Base-by-base conservation (phyloP, 2,329 filamentous ascomycete species). In the Blumeriella jaapii region DNA sequence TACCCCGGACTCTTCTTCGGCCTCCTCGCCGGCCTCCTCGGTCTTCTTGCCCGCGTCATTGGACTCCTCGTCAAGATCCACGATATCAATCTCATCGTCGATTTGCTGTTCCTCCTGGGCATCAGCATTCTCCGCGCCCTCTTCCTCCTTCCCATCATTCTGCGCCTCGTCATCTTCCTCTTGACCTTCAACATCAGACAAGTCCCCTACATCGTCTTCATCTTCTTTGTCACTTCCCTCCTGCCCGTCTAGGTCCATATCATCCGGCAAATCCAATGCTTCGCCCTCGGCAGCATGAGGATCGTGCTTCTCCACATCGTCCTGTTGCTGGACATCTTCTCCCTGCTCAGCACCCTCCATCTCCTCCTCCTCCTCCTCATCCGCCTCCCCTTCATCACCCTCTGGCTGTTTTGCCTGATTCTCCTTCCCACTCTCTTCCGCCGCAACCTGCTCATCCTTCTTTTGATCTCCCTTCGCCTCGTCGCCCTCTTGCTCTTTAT, bases 401-500 rank as follows among this genome's bases (percentile, higher is more conserved):
- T 60, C 60, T 24, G 73, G 63, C 41, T 65, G 61, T 5, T 57
- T 56, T 51, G 61, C 60, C n/a, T 62, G 59, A 3, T 69, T 64
- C 34, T 78, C 66, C 19, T 78, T 73, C 24, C 78, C 73, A 6
- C 71, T 70, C n/a, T 65, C 62, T 36, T 64, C 59, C 12, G 67
- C 61, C 49, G 48, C 56, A 44, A 54, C 60, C 42, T 55, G 51
- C 41, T 67, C 56, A 15, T 78, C 71, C 31, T 79, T 70, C 10
- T 74, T 68, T 42, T 77, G 68, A 52, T 82, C 71, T 0, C 78
- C 78, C 51, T 83, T 78, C 13, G 81, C 64, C 40, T 84, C 69
- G 36, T 86, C 76, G 5, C 75, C 78, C 52, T 84, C 67, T 52
- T 84, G 81, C 28, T 95, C 82, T 48, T 91, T 91, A 30, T 89